Base-by-base conservation (phyloP, 2,329 filamentous ascomycete genomes). In the Aspergillus piperis region DNA sequence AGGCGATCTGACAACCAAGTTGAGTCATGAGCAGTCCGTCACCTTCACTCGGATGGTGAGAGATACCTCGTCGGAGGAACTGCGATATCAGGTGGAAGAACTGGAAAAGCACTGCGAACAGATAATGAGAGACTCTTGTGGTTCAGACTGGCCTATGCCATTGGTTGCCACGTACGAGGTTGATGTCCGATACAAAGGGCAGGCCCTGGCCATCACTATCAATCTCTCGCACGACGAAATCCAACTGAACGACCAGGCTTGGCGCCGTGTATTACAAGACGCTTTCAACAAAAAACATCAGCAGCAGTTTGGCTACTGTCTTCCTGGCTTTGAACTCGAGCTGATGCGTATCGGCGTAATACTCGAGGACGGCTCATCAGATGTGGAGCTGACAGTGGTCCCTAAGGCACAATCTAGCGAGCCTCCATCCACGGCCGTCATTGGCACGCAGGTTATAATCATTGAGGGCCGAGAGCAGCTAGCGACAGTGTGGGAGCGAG, bases 131-230 rank as follows among this genome's bases (percentile, higher is more conserved):
- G 66, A 70, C 3, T 75, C 78, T 3, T 71, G 78, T 1, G 55
- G 57, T 15, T 38, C 42, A 0, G 41, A 49, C 10, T 48, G 56
- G n/a, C 13, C 42, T 6, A 74, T 56, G n/a, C 32, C 19, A 44
- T 60, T 52, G 30, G 70, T 71, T 11, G 61, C 75, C 10, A 65
- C 68, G 2, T 82, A 80, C 52, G 76, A 82, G 58, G 71, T 75
- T 1, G 81, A 83, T 59, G 75, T 83, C 57, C 71, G 81, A 5
- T 83, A 82, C 64, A 80, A 78, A 54, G 81, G 81, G 3, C 81
- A 83, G 57, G 76, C 76, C 1, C 64, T 78, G 49, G 77, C 70
- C 3, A 66, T 79, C 21, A 77, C 75, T 0, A 63, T 79, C 8
- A 63, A 71, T 8, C 60, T 82, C 48, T 65, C 59, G 3, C 68